Percentiles rank a stretch among this genome's conserved stretches.
These are phyloP conservation scores for Dichomitus squalens DNA, from an alignment of 1,284 basidiomycete species.

Conservation along the genomic window DNA sequence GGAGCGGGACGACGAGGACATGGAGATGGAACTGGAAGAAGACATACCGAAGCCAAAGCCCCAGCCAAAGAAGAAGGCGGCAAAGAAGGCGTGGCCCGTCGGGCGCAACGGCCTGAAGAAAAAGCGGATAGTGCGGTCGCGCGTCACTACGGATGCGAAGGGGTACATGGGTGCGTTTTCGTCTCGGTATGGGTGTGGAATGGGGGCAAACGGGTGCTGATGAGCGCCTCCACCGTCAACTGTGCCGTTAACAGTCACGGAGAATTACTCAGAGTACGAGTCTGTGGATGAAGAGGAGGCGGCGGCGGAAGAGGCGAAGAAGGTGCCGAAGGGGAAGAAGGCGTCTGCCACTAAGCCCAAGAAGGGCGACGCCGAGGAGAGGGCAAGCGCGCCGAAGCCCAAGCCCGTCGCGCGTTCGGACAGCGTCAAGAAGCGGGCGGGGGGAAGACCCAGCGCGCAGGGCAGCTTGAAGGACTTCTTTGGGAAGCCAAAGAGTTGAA, in stretches of 20 bases:
- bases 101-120: conserved; percentile 77
- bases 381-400: conserved; percentile 24
- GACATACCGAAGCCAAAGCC: conserved; percentile 44
- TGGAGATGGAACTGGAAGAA: conserved; percentile 34
- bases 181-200: not conserved
- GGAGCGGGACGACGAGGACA: conserved; percentile 18
- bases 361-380: conserved; percentile 38
- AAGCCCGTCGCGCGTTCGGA: conserved; percentile 17
- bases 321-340: conserved; percentile 34
- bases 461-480: conserved; percentile 37
- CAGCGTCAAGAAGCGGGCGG: conserved; percentile 20
- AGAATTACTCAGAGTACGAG: conserved; percentile 81
- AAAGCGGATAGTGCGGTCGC: conserved; percentile 60
- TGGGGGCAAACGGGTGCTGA: not conserved
- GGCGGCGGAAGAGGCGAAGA: conserved; percentile 26
- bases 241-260: conserved; percentile 53
- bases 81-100: conserved; percentile 64
- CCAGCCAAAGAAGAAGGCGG: conserved; percentile 52
- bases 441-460: conserved; percentile 24
- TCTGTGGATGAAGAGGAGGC: conserved; percentile 63
- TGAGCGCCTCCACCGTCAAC: too few species aligned
- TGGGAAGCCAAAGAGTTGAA: conserved; percentile 27
- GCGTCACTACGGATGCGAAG: conserved; percentile 57
- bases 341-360: conserved; percentile 20
- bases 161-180: conserved; percentile 66